Conservation (phyloP, 1,284 basidiomycete genomes). For the Malassezia pachydermatis region DNA sequence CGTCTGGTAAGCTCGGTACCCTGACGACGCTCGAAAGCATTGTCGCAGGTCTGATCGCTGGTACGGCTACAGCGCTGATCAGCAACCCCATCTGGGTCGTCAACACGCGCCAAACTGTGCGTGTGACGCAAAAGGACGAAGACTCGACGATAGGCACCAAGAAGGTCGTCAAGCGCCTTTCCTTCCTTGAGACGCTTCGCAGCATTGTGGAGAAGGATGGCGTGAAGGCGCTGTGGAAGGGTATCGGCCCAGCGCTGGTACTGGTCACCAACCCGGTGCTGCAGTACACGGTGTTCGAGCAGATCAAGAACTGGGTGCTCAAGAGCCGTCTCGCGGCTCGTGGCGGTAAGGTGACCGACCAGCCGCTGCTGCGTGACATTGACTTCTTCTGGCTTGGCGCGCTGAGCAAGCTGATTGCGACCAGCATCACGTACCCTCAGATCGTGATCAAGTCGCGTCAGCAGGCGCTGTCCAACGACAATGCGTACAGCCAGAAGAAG, state of each 20-base stretch:
- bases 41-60: conserved; percentile 75
- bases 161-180: conserved; percentile 27
- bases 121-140: conserved; percentile 24
- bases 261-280: conserved; percentile 92
- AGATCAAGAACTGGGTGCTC: conserved; percentile 43
- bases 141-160: conserved; percentile 1
- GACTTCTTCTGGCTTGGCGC: conserved; percentile 48
- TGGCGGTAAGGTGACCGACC: conserved; percentile 16
- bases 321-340: conserved; percentile 25
- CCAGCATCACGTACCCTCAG: conserved; percentile 45
- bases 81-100: conserved; percentile 71
- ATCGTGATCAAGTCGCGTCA: conserved; percentile 47
- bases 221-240: conserved; percentile 73
- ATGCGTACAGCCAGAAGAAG: conserved; percentile 15
- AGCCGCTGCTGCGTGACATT: conserved; percentile 29
- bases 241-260: conserved; percentile 85
- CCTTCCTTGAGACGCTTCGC: conserved; percentile 57
- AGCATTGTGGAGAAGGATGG: conserved; percentile 71
- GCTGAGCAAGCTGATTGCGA: conserved; percentile 43
- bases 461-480: conserved; percentile 33
- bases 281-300: conserved; percentile 50
- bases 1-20: conserved; percentile 46
- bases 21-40: conserved; percentile 80
- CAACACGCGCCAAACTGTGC: conserved; percentile 63
- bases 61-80: conserved; percentile 76